Conservation (phyloP, 2,329 filamentous ascomycete species). For the Graphium sp. region DNA sequence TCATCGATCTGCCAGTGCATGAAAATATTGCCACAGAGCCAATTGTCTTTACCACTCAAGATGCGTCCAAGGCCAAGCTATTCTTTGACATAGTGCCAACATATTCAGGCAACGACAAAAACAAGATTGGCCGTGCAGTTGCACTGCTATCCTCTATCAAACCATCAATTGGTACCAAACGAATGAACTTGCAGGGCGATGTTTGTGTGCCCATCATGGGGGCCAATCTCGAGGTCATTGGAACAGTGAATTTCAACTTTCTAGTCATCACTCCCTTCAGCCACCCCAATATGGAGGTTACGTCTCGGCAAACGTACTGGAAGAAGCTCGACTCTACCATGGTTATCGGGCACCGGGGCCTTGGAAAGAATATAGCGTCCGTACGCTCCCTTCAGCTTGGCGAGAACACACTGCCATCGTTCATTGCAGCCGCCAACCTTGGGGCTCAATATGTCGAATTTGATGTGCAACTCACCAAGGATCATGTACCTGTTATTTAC, state of each 20-base stretch:
- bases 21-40: conserved; percentile 90
- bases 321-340: conserved; percentile 81
- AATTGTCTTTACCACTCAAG: conserved; percentile 69
- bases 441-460: conserved; percentile 63
- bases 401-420: conserved; percentile 90
- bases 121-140: conserved; percentile 77
- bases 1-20: conserved; percentile 84
- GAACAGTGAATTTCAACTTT: conserved; percentile 93
- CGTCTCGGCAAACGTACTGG: conserved; percentile 88
- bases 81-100: conserved; percentile 93
- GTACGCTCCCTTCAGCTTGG: conserved; percentile 84
- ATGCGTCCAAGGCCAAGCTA: conserved; percentile 69
- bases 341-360: conserved; percentile 54
- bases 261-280: conserved; percentile 85
- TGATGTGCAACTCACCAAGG: conserved; percentile 96
- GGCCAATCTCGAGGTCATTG: conserved; percentile 75
- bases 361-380: conserved; percentile 78
- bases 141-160: conserved; percentile 78
- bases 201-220: conserved; percentile 83
- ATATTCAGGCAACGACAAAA: conserved; percentile 77
- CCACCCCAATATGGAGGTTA: conserved; percentile 87
- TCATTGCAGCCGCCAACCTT: conserved; percentile 88
- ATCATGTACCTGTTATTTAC: conserved; percentile 95
- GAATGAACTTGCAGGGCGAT: conserved; percentile 87
- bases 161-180: conserved; percentile 63